Evolutionary conservation across 345 rosid species (phyloP).

Genomic region (Firmiana major): DNA sequence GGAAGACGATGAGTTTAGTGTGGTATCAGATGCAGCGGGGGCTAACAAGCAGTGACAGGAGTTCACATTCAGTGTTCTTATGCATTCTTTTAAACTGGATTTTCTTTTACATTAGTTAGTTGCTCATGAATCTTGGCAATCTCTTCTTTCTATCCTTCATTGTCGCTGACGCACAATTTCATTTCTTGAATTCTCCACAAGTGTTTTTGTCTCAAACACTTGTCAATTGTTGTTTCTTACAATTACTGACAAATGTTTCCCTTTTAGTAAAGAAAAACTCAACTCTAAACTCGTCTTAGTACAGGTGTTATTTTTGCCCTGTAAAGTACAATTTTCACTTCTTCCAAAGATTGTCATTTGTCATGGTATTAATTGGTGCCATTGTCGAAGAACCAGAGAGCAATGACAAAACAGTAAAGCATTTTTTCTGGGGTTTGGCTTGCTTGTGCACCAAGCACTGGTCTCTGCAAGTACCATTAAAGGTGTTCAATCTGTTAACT

Average conservation of each 20-base stretch:
- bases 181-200: slow-evolving; percentile 12
- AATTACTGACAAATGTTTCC: not conserved
- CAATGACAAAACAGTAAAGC: not conserved
- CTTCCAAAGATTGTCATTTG: not conserved
- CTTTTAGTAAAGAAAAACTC: not conserved
- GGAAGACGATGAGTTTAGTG: slow-evolving; percentile 58
- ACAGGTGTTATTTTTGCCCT: not conserved
- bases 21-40: slow-evolving; percentile 37
- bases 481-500: slow-evolving; percentile 24
- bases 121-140: not conserved
- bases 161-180: not conserved
- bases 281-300: not conserved
- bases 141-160: no score
- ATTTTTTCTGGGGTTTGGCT: slow-evolving; percentile 1
- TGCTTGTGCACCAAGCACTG: slow-evolving; percentile 25
- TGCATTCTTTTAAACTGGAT: not conserved
- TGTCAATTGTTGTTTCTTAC: not conserved
- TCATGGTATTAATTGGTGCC: slow-evolving; percentile 1
- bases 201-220: not conserved
- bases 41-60: not conserved
- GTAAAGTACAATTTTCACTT: not conserved
- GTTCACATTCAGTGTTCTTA: not conserved
- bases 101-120: not conserved
- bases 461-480: slow-evolving; percentile 21
- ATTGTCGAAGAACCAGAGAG: not conserved